These are phyloP conservation scores for Chalaropsis ovoidea DNA, from an alignment of 2,329 filamentous ascomycete species.

Conservation along the genomic window DNA sequence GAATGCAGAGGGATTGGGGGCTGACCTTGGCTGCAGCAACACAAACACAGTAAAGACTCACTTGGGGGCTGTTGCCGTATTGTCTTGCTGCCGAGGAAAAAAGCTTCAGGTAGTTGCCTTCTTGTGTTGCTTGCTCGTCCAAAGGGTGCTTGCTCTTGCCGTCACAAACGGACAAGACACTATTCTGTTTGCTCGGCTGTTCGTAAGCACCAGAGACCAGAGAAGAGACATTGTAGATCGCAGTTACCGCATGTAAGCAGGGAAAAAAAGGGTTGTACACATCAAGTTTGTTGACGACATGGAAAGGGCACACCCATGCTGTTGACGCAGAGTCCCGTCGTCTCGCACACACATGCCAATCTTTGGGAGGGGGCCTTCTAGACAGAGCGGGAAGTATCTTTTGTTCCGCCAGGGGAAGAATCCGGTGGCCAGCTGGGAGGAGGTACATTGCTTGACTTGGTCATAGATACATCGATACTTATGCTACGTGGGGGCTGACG, in stretches of 20 bases:
- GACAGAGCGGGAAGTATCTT: background rate
- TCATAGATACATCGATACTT: background rate
- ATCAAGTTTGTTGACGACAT: background rate
- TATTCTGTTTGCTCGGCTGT: background rate
- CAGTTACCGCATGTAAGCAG: background rate
- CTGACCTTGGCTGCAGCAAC: background rate
- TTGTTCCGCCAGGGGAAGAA: background rate
- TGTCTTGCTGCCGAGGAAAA: background rate
- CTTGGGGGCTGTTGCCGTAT: background rate
- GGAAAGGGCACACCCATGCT: background rate
- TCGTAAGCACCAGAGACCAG: background rate
- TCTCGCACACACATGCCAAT: constrained; percentile 10
- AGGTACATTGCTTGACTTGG: background rate
- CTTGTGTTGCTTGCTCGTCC: background rate
- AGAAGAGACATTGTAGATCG: no score
- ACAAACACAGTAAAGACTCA: background rate
- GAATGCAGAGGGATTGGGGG: background rate
- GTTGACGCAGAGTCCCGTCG: constrained; percentile 3
- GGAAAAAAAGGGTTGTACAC: constrained; percentile 1
- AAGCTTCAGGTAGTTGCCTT: background rate
- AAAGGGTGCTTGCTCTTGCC: background rate
- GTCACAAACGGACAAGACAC: no score
- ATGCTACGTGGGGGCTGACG: background rate
- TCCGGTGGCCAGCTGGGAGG: background rate
- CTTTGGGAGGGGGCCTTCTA: background rate